phyloP scores from a whole-genome alignment of 176 grass and related monocot species.

The barley (Hordeum vulgare) region MorexV3_pseudomolecules_assembly NC_058523.1:532132303-532132802 shows the following conservation, averaged over 20 bases:
- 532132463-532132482: background rate
- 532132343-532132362: background rate
- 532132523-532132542: too few species aligned
- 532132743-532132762: background rate
- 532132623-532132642: too few species aligned
- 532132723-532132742: background rate
- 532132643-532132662: background rate
- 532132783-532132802: background rate
- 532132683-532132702: background rate
- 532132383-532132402: background rate
- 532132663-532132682: conserved; percentile 10
- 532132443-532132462: background rate
- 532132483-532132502: too few species aligned
- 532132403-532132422: background rate
- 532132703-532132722: background rate
- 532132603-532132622: background rate
- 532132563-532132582: too few species aligned
- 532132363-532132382: background rate
- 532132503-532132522: too few species aligned
- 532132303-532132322: background rate
- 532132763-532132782: background rate
- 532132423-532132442: background rate
- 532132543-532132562: too few species aligned
- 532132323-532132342: background rate
- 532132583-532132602: background rate